These are phyloP conservation scores for Macrophomina tecta DNA, from an alignment of 2,329 filamentous ascomycete species.

Conservation along the genomic window DNA sequence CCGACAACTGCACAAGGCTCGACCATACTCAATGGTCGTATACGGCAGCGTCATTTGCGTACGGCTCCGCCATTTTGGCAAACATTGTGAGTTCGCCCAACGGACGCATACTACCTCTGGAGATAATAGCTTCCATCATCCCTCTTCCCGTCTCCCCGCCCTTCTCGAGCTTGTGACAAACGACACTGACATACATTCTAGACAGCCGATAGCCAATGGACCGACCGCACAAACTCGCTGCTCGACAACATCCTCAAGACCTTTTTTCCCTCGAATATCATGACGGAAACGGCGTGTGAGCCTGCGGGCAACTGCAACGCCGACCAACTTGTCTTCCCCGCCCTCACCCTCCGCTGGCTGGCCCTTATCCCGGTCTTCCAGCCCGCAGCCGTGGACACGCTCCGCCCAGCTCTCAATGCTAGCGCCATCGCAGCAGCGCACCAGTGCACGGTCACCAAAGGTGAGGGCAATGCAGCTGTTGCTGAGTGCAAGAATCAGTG, in stretches of 20 bases:
- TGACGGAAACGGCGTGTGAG: conserved; percentile 74
- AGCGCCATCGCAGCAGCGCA: conserved; percentile 52
- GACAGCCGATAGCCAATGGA: conserved; percentile 60
- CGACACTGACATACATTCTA: conserved; percentile 35
- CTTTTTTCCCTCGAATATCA: conserved; percentile 63
- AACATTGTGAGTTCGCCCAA: conserved; percentile 50
- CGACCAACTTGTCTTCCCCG: conserved; percentile 79
- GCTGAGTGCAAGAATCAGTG: conserved; percentile 52
- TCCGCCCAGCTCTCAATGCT: conserved; percentile 46
- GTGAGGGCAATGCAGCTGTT: conserved; percentile 49
- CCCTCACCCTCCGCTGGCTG: conserved; percentile 72
- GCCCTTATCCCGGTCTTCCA: conserved; percentile 52
- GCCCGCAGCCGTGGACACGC: conserved; percentile 48
- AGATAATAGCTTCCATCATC: not conserved
- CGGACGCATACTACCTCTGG: too few relatives aligned
- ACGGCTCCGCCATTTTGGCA: conserved; percentile 63
- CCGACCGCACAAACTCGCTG: conserved; percentile 61
- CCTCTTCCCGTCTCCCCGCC: too few relatives aligned
- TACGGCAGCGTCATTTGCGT: conserved; percentile 61
- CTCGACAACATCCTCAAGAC: conserved; percentile 55
- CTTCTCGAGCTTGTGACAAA: too few relatives aligned
- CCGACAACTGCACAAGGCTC: conserved; percentile 54
- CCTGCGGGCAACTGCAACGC: conserved; percentile 64
- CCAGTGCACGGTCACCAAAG: conserved; percentile 38
- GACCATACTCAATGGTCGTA: conserved; percentile 64